phyloP scores from a whole-genome alignment of 208 protist genomes.

The Phytomonas sp. region DNA sequence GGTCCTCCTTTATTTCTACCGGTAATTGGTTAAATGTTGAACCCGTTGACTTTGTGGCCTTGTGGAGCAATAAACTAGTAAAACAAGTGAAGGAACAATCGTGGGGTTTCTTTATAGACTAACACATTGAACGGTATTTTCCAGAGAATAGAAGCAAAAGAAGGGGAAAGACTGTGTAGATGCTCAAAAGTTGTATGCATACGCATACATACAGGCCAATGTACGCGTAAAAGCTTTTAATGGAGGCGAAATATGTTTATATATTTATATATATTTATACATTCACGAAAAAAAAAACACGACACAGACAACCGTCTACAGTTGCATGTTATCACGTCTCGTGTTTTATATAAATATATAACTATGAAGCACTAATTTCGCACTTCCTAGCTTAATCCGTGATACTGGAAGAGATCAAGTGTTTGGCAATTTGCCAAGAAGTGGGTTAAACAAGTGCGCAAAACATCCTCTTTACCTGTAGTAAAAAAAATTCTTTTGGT shows the following conservation, averaged over 20 bases:
- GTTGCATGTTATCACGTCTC: neutral
- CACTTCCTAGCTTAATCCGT: neutral
- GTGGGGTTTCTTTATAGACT: neutral
- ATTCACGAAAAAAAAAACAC: conserved; percentile 10
- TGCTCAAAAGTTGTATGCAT: conserved; percentile 1
- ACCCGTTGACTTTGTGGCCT: neutral
- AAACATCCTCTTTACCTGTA: conserved; percentile 1
- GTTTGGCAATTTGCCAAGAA: neutral
- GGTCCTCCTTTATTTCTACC: neutral
- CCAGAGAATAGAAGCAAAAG: neutral
- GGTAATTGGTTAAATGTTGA: neutral
- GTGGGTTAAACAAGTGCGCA: conserved; percentile 1
- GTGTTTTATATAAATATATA: conserved; percentile 1
- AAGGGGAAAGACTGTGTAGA: neutral
- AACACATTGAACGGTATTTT: neutral
- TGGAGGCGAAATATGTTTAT: neutral
- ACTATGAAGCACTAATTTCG: neutral
- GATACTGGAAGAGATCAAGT: neutral
- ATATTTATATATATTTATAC: neutral
- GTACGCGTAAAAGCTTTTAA: conserved; percentile 1
- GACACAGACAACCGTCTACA: neutral
- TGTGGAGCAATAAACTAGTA: neutral
- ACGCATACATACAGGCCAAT: neutral
- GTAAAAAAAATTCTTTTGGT: neutral
- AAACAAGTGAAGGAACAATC: neutral